Evolutionary conservation across 345 rosid genomes (phyloP).

Genomic region (Salix suchowensis): DNA sequence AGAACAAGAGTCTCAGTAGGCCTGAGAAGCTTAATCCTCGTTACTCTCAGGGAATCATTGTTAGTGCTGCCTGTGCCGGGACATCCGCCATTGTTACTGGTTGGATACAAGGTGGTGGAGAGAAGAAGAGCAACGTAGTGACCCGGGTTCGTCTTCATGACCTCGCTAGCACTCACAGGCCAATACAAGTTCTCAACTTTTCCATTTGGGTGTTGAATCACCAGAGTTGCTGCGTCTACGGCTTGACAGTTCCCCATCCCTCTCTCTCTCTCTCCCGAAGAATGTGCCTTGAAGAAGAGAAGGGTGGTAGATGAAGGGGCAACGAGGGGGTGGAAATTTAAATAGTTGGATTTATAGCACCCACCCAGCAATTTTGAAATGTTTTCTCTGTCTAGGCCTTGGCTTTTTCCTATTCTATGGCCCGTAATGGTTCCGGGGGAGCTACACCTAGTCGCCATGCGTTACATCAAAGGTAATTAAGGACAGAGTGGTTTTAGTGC

Average conservation of each 20-base stretch:
- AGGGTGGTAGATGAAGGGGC: background rate
- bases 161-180: slow-evolving; percentile 58
- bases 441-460: background rate
- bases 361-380: slow-evolving; percentile 20
- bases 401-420: background rate
- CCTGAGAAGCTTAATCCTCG: slow-evolving; percentile 87
- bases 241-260: slow-evolving; percentile 95
- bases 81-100: slow-evolving; percentile 12
- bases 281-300: background rate
- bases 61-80: slow-evolving; percentile 1
- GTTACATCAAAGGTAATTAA: background rate
- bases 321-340: background rate
- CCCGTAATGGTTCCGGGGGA: background rate
- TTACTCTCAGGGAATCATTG: slow-evolving; percentile 49
- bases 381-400: background rate
- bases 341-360: slow-evolving; percentile 39
- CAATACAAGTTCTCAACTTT: slow-evolving; percentile 58
- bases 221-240: slow-evolving; percentile 67
- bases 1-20: slow-evolving; percentile 74
- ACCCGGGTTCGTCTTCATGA: slow-evolving; percentile 85
- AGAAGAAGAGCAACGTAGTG: slow-evolving; percentile 89
- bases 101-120: slow-evolving; percentile 55
- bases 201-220: slow-evolving; percentile 75
- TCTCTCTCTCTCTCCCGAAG: background rate
- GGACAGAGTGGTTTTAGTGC: no score